phyloP scores from a whole-genome alignment of 202 grass and related monocot species.

The Panicum hallii region DNA sequence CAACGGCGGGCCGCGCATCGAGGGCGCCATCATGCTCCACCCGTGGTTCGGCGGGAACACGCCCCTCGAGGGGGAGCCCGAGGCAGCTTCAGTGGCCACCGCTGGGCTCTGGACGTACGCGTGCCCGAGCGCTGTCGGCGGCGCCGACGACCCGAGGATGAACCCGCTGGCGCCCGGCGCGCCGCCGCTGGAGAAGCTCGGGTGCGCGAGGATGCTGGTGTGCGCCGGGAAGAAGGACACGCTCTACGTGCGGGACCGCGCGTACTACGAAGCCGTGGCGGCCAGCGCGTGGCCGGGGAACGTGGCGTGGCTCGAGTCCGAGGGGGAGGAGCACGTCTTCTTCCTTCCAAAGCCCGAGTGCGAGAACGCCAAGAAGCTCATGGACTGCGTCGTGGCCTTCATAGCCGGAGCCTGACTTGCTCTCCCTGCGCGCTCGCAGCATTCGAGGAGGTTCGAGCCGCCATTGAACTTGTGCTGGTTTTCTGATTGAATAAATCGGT shows the following conservation, averaged over 20 bases:
- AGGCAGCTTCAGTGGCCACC: not conserved
- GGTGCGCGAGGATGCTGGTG: slow-evolving; percentile 62
- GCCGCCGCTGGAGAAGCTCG: slow-evolving; percentile 44
- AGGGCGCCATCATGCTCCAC: slow-evolving; percentile 62
- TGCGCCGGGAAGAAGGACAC: slow-evolving; percentile 45
- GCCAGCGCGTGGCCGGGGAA: slow-evolving; percentile 51
- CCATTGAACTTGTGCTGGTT: not conserved
- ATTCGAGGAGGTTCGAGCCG: not conserved
- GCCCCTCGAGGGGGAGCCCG: slow-evolving; percentile 12
- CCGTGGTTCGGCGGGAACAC: slow-evolving; percentile 56
- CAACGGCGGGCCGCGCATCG: slow-evolving; percentile 33
- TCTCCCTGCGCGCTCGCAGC: not conserved
- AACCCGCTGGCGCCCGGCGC: slow-evolving; percentile 61
- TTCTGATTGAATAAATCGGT: not conserved
- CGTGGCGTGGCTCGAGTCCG: slow-evolving; percentile 43
- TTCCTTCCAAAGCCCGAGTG: slow-evolving; percentile 51
- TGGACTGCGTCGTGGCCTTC: slow-evolving; percentile 60
- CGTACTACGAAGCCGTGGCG: slow-evolving; percentile 52
- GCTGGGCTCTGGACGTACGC: slow-evolving; percentile 42
- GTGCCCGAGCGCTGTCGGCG: slow-evolving; percentile 47
- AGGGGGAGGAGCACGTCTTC: slow-evolving; percentile 63
- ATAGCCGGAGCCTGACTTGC: slow-evolving; percentile 40
- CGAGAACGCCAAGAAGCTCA: slow-evolving; percentile 59
- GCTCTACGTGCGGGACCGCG: slow-evolving; percentile 47
- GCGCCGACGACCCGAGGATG: slow-evolving; percentile 56